Evolutionary conservation across 2,329 filamentous ascomycete genomes (phyloP), one percentile per base, ranked within the genome.

Genomic region (Diaporthe helianthi): DNA sequence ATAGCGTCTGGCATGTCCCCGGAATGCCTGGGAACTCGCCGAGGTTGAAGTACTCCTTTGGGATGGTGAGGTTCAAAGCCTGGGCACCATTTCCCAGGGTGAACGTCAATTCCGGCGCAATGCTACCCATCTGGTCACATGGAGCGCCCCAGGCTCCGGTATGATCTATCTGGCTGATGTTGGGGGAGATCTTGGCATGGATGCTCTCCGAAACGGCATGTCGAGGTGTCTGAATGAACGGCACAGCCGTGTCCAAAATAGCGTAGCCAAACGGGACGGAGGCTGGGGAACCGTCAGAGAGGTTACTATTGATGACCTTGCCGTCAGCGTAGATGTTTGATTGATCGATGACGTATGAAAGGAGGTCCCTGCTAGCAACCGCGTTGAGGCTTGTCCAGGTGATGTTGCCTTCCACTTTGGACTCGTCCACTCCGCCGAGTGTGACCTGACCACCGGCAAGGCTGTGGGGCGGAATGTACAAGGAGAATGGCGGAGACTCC

Each of bases 71-170:
- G 31, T 78, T 78, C 22, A 77, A 55, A 2, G 71, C 38, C 24
- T 70, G 58, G 10, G 69, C 61, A 2, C 65, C 69, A 8, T 69
- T 67, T 41, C 79, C 78, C 10, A 80, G 54, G 4, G 73, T 74
- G 58, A 80, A 77, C 1, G 73, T 76, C 13, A 81, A 66, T 12
- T 79, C 74, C 8, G 73, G 73, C 2, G 74, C 74, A 0, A 76
- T 71, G 19, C 66, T 63, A 12, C 78, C 76, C 29, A 80, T 64
- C 4, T 73, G 70, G 9, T 73, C 72, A 71, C 79, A 81, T 3
- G 74, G 70, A 1, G 76, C 78, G 13, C 79, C 79, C 79, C 78
- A 81, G 1, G 74, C 73, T 0, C 79, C 79, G 0, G 72, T 66
- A 10, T 72, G 67, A 67, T 78, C 77, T 55, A 80, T 74, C 53